These are phyloP conservation scores for Sugiyamaella qingdaonensis DNA, from an alignment of 805 yeast species.

Conservation along the genomic window DNA sequence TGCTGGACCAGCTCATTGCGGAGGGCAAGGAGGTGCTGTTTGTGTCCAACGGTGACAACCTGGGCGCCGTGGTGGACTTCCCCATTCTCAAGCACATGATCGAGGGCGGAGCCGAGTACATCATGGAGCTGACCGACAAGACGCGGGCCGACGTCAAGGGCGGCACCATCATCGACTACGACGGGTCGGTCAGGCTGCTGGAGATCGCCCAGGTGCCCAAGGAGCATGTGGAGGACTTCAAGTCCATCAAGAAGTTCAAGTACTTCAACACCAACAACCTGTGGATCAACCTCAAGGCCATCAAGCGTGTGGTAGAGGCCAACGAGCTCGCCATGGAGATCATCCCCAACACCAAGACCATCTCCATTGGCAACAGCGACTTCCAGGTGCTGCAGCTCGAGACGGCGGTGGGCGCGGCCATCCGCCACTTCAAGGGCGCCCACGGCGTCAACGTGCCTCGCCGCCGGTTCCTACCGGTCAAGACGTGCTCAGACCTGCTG, in stretches of 20 bases:
- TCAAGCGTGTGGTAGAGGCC: slow-evolving; percentile 84
- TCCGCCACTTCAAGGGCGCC: slow-evolving; percentile 89
- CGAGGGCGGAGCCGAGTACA: slow-evolving; percentile 85
- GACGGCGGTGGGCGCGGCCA: slow-evolving; percentile 99
- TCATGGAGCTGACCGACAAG: slow-evolving; percentile 98
- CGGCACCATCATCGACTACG: slow-evolving; percentile 95
- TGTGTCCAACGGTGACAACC: slow-evolving; percentile 96
- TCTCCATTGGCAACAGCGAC: slow-evolving; percentile 71
- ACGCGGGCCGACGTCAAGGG: slow-evolving; percentile 99
- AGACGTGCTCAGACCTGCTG: slow-evolving; percentile 91
- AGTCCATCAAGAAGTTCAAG: slow-evolving; percentile 95
- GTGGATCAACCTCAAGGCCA: slow-evolving; percentile 94
- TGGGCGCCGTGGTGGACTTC: slow-evolving; percentile 96
- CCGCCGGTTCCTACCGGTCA: slow-evolving; percentile 95
- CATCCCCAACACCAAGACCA: slow-evolving; percentile 88
- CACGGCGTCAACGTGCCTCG: slow-evolving; percentile 99
- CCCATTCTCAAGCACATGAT: slow-evolving; percentile 89
- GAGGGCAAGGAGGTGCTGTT: slow-evolving; percentile 94
- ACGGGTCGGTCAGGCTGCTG: slow-evolving; percentile 87
- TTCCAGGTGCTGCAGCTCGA: slow-evolving; percentile 89
- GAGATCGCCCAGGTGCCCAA: slow-evolving; percentile 99
- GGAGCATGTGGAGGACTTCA: slow-evolving; percentile 97
- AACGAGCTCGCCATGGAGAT: slow-evolving; percentile 85
- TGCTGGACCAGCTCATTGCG: slow-evolving; percentile 78
- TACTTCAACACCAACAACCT: slow-evolving; percentile 97